phyloP scores from a whole-genome alignment of 2,329 filamentous ascomycete genomes.

The Diaporthe batatas region DNA sequence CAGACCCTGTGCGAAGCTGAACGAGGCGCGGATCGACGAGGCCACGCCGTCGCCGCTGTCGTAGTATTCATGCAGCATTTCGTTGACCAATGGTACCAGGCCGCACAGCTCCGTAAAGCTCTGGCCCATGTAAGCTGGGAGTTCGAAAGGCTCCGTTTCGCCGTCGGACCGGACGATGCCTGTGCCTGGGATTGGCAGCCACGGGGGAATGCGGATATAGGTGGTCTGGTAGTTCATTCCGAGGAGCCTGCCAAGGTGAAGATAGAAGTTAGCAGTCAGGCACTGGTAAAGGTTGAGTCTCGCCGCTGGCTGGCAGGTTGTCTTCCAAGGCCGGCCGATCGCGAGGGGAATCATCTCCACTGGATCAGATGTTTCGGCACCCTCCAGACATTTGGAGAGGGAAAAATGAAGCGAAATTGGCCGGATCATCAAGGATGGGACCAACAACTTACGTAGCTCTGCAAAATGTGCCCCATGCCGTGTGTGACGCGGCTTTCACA shows the following conservation, averaged over 20 bases:
- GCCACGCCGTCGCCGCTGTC: slow-evolving; percentile 37
- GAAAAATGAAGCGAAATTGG: too few species aligned
- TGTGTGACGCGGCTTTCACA: slow-evolving; percentile 39
- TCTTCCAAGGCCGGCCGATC: too few species aligned
- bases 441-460: slow-evolving; percentile 33
- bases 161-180: slow-evolving; percentile 21
- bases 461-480: slow-evolving; percentile 42
- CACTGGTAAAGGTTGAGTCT: too few species aligned
- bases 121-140: slow-evolving; percentile 43
- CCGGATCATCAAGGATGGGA: too few species aligned
- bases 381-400: too few species aligned
- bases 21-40: slow-evolving; percentile 33
- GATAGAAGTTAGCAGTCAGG: background rate
- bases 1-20: slow-evolving; percentile 40
- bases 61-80: slow-evolving; percentile 38
- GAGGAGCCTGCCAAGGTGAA: slow-evolving; percentile 16
- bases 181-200: slow-evolving; percentile 38
- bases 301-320: background rate
- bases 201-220: slow-evolving; percentile 21
- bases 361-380: too few species aligned
- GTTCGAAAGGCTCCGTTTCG: slow-evolving; percentile 29
- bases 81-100: slow-evolving; percentile 41
- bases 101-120: slow-evolving; percentile 43
- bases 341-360: too few species aligned
- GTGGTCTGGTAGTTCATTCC: slow-evolving; percentile 36